phyloP scores from a whole-genome alignment of 2,329 filamentous ascomycete genomes.

The Cercospora sesami region DNA sequence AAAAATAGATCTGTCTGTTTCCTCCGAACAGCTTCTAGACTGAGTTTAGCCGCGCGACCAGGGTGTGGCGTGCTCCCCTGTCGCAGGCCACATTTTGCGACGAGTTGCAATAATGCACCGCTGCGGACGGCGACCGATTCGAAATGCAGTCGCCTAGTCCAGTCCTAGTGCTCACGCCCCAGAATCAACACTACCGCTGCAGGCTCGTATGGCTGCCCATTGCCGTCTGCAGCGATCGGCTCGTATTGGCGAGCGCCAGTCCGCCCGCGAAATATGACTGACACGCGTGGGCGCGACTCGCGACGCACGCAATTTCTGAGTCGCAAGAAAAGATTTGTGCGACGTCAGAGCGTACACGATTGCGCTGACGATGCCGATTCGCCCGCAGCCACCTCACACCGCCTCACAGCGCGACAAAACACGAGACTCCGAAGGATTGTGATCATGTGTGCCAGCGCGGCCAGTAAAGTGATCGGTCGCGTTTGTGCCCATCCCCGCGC shows the following conservation, averaged over 20 bases:
- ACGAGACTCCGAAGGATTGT: slow-evolving; percentile 9
- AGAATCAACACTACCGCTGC: not conserved
- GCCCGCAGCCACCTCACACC: slow-evolving; percentile 17
- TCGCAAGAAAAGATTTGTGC: slow-evolving; percentile 9
- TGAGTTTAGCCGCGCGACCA: slow-evolving; percentile 7
- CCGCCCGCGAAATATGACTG: not conserved
- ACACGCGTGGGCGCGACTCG: slow-evolving; percentile 7
- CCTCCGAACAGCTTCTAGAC: not conserved
- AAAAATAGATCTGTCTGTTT: not conserved
- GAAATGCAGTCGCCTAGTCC: not conserved
- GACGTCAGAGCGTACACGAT: slow-evolving; percentile 13
- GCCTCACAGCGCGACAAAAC: slow-evolving; percentile 9
- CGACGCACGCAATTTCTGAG: not conserved
- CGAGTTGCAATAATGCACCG: not conserved
- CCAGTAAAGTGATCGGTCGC: slow-evolving; percentile 16
- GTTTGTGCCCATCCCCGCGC: slow-evolving; percentile 9
- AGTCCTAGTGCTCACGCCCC: not conserved
- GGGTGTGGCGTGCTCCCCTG: slow-evolving; percentile 6
- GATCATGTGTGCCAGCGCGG: slow-evolving; percentile 17
- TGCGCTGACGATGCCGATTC: slow-evolving; percentile 7
- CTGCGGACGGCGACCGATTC: not conserved
- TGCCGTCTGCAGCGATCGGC: not conserved
- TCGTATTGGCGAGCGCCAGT: not conserved
- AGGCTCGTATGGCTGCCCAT: not conserved
- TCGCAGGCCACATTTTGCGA: slow-evolving; percentile 1